Percentiles rank a stretch among this genome's conserved stretches.
Conservation (phyloP, 2,329 filamentous ascomycete species). For the Alternaria metachromatica region DNA sequence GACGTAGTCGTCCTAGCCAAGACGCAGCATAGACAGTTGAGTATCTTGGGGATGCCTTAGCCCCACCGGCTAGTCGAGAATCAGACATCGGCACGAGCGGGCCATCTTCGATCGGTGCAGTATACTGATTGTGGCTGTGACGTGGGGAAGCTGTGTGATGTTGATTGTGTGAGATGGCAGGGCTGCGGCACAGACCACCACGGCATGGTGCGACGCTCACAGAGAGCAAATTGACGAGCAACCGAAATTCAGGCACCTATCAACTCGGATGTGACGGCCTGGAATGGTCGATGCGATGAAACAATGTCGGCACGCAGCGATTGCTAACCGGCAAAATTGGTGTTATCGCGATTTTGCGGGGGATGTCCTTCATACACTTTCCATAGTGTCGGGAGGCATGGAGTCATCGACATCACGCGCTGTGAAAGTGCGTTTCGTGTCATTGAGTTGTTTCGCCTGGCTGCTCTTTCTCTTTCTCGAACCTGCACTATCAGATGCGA, state of each 20-base stretch:
- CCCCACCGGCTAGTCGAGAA: background rate
- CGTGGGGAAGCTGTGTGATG: background rate
- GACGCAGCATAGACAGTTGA: background rate
- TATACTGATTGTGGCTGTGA: background rate
- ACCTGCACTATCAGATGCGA: conserved; percentile 51
- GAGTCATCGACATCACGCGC: conserved; percentile 23
- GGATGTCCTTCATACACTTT: conserved; percentile 18
- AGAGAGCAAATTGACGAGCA: conserved; percentile 17
- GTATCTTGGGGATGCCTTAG: background rate
- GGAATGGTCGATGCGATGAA: background rate
- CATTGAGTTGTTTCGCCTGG: background rate
- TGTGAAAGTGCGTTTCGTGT: conserved; percentile 18
- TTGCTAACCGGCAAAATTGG: conserved; percentile 5
- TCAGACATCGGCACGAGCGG: background rate
- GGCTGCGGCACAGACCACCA: conserved; percentile 31
- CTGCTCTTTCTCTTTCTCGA: conserved; percentile 30
- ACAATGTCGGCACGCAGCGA: background rate
- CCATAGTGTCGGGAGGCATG: conserved; percentile 45
- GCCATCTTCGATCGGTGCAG: background rate
- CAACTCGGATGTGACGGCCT: background rate
- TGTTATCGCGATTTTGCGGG: background rate
- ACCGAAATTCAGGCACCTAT: conserved; percentile 31
- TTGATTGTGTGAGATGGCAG: conserved; percentile 24
- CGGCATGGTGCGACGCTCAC: conserved; percentile 25
- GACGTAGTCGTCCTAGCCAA: background rate